These are phyloP conservation scores for Neurospora tetraspora DNA, from an alignment of 495 filamentous ascomycete genomes.

Conservation along the genomic window DNA sequence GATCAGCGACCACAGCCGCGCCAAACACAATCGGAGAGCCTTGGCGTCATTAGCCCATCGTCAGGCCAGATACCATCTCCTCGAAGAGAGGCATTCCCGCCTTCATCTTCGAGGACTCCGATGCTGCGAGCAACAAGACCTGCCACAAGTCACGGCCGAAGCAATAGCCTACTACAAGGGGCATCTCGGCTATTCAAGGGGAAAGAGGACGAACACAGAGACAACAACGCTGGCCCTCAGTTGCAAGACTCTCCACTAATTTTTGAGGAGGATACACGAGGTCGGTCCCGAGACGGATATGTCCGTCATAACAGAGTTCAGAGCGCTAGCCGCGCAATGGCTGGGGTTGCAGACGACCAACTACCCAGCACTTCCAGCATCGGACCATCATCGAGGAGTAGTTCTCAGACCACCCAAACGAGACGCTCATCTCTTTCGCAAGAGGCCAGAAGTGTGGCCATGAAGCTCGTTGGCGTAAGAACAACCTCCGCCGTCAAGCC, in stretches of 20 bases:
- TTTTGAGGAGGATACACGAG: neutral
- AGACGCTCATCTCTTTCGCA: constrained; percentile 18
- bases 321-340: constrained; percentile 16
- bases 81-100: constrained; percentile 17
- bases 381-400: constrained; percentile 13
- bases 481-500: constrained; percentile 5
- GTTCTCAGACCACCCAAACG: constrained; percentile 9
- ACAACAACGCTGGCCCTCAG: neutral
- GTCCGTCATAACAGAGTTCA: constrained; percentile 16
- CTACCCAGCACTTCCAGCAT: constrained; percentile 5
- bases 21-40: constrained; percentile 6
- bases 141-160: constrained; percentile 10
- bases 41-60: neutral
- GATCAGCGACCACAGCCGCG: constrained; percentile 4
- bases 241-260: neutral
- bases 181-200: constrained; percentile 13
- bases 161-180: constrained; percentile 15
- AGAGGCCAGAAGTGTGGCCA: constrained; percentile 19
- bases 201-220: constrained; percentile 3
- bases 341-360: constrained; percentile 17
- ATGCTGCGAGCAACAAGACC: constrained; percentile 18
- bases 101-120: constrained; percentile 25
- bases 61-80: constrained; percentile 2
- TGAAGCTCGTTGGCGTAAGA: constrained; percentile 17
- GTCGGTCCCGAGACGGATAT: constrained; percentile 10